Evolutionary conservation across 1,139 yeast species (phyloP), one percentile per base, ranked within the genome.

Genomic region (Taphrina communis): DNA sequence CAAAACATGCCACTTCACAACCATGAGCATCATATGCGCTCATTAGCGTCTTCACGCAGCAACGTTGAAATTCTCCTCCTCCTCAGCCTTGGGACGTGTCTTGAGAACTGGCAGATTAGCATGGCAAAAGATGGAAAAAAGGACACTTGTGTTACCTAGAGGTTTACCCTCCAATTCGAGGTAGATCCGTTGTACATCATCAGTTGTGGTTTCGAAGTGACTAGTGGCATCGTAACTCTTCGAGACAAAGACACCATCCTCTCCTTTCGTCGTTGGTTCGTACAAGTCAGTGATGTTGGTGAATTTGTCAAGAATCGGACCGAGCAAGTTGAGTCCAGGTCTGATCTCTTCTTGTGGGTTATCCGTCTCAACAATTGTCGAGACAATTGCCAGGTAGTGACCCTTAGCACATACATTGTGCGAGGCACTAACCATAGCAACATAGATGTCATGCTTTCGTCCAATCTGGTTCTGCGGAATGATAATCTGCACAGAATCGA

Each of bases 401-500:
- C 96, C 97, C 79, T 88, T 88, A 71, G 97, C 89, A 72, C 93
- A 88, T 69, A 94, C 97, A 77, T 91, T 89, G 80, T 95, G 99
- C 58, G 91, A 88, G 71, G 90, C 86, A 4, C 97, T 92, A 70
- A 95, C 85, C 56, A 90, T 89, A 1, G 99, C 97, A 75, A 95
- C 86, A 80, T 95, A 94, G 73, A 94, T 94, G 78, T 94, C 72
- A 78, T 92, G 90, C 80, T 91, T 90, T 76, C 99, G 88, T 72
- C 87, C 89, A 70, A 92, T 91, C 80, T 95, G 99, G 80, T 92
- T 92, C 80, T 95, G 99, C 36, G 99, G 98, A 72, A 94, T 91
- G 77, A 94, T 90, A 75, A 94, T 88, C 81, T 94, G 99, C 69
- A 91, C 85, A 6, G 98, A 92, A 78, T 92, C 97, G 71, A 89